These are phyloP conservation scores for Paratinospora sagittata DNA, from an alignment of 164 flowering plant genomes.

Conservation along the genomic window DNA sequence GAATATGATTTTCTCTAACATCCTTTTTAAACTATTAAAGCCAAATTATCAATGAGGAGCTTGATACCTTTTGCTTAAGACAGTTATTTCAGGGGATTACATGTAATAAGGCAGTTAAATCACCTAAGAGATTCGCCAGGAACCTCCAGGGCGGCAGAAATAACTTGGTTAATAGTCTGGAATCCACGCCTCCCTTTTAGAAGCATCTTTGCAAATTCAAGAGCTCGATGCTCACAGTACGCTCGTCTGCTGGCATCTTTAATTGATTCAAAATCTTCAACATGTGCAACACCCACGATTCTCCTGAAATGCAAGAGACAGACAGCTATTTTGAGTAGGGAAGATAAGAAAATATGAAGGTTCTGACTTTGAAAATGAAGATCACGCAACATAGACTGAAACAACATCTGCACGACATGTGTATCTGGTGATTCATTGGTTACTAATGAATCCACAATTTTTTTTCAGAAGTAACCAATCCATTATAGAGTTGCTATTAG, in stretches of 20 bases:
- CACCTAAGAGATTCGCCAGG: not conserved
- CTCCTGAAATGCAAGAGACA: conserved; percentile 48
- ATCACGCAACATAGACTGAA: not conserved
- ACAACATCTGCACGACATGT: not conserved
- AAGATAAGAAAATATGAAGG: not conserved
- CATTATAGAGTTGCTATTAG: too few species aligned
- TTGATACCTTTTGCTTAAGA: too few species aligned
- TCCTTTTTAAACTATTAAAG: too few species aligned
- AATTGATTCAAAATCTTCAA: conserved; percentile 89
- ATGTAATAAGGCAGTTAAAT: not conserved
- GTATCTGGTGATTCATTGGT: not conserved
- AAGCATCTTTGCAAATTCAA: conserved; percentile 65
- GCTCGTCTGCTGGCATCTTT: conserved; percentile 51
- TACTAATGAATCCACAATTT: not conserved
- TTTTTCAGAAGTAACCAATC: too few species aligned
- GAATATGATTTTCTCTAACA: too few species aligned
- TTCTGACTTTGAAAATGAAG: not conserved
- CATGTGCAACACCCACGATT: conserved; percentile 93
- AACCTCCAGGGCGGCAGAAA: conserved; percentile 35
- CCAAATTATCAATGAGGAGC: too few species aligned
- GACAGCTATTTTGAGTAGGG: not conserved
- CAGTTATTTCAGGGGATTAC: too few species aligned
- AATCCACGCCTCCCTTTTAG: conserved; percentile 68
- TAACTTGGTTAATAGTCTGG: conserved; percentile 48
- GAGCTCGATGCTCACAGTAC: conserved; percentile 69